Percentiles rank a stretch among this genome's conserved stretches.
Conservation (phyloP, 352 stramenopile genomes). For the Globisporangium irregulare region DNA sequence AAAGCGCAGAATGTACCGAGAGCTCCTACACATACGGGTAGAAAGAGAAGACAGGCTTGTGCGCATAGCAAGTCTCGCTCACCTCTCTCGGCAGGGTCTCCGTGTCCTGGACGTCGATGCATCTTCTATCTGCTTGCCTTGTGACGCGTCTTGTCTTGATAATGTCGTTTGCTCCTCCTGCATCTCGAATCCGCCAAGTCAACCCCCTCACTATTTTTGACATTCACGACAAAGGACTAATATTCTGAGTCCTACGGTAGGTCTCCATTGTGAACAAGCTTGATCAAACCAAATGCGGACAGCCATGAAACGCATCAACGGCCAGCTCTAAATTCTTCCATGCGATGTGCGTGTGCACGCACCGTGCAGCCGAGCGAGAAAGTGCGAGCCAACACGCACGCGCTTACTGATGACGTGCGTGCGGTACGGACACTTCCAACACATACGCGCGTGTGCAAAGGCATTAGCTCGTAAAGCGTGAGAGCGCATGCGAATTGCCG, state of each 20-base stretch:
- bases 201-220: not conserved
- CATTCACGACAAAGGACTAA: not conserved
- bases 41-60: not conserved
- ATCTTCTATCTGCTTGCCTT: slow-evolving; percentile 10
- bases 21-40: not conserved
- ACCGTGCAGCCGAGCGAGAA: not conserved
- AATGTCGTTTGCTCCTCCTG: not conserved
- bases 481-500: not conserved
- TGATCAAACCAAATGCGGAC: not conserved
- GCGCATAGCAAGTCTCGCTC: not conserved
- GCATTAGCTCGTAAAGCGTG: not conserved
- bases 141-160: not conserved
- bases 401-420: not conserved
- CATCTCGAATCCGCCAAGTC: not conserved
- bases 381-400: not conserved
- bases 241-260: not conserved
- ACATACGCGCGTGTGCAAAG: not conserved
- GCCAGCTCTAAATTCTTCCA: not conserved
- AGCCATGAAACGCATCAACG: not conserved
- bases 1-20: not conserved
- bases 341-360: not conserved
- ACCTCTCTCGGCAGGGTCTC: slow-evolving; percentile 14
- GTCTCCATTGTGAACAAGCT: not conserved
- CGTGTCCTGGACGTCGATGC: slow-evolving; percentile 26
- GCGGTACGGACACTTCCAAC: not conserved